Percentiles rank a stretch among this genome's conserved stretches.
These are phyloP conservation scores for Arxiozyma slooffiae DNA, from an alignment of 1,139 yeast genomes.

Conservation along the genomic window DNA sequence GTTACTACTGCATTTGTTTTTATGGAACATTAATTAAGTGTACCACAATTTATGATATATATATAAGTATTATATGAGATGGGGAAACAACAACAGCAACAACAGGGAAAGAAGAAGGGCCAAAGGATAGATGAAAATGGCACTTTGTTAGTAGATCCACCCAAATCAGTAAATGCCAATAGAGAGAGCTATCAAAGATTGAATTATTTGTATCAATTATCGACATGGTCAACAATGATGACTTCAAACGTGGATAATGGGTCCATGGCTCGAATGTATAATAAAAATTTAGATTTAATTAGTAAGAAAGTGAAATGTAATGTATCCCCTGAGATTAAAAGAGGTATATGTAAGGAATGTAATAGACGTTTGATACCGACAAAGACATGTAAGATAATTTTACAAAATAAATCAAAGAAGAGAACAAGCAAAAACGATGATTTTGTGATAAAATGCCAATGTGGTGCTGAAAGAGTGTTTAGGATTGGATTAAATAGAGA, in stretches of 20 bases:
- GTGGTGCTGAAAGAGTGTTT: conserved; percentile 21
- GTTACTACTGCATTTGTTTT: too few relatives aligned
- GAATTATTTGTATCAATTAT: conserved; percentile 25
- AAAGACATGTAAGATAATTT: conserved; percentile 6
- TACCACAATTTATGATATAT: neutral
- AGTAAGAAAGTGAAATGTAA: conserved; percentile 24
- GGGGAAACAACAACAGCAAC: neutral
- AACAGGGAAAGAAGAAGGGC: neutral
- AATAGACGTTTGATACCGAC: conserved; percentile 17
- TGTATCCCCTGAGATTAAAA: conserved; percentile 22
- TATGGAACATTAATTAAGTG: neutral
- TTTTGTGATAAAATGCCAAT: conserved; percentile 17
- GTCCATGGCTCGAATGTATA: conserved; percentile 18
- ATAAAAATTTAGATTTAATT: conserved; percentile 19
- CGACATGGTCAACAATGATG: conserved; percentile 15
- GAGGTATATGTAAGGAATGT: conserved; percentile 26
- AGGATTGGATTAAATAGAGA: conserved; percentile 19
- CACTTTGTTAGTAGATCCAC: conserved; percentile 15
- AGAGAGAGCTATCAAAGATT: conserved; percentile 26
- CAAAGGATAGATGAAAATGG: conserved; percentile 17
- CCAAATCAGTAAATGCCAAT: conserved; percentile 16
- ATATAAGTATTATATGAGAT: neutral
- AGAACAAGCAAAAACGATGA: conserved; percentile 10
- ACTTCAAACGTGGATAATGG: neutral
- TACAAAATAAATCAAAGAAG: conserved; percentile 1